These are phyloP conservation scores for Geotrichum phurueaensis DNA, from an alignment of 1,139 yeast genomes.

Conservation along the genomic window DNA sequence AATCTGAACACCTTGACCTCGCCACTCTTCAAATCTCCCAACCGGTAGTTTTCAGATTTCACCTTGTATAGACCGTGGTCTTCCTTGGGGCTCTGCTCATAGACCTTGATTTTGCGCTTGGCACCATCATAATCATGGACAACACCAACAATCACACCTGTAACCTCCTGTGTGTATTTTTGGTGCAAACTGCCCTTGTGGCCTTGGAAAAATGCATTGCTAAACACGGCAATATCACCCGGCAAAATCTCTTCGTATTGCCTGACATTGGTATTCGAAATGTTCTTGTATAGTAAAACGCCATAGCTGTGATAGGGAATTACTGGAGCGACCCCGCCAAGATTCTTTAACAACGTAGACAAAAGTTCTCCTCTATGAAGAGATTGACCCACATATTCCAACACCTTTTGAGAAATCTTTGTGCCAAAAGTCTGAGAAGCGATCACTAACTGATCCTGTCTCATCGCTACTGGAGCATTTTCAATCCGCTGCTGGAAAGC, in stretches of 20 bases:
- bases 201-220: conserved; percentile 66
- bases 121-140: conserved; percentile 1
- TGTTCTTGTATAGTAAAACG: conserved; percentile 57
- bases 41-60: conserved; percentile 26
- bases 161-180: conserved; percentile 1
- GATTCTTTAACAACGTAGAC: conserved; percentile 21
- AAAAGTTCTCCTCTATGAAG: conserved; percentile 30
- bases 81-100: conserved; percentile 29
- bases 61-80: not conserved
- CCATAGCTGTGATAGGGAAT: conserved; percentile 71
- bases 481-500: conserved; percentile 43
- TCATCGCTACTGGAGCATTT: conserved; percentile 38
- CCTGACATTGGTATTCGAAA: conserved; percentile 52
- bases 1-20: conserved; percentile 70
- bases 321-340: conserved; percentile 43
- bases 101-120: not conserved
- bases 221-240: conserved; percentile 77
- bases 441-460: conserved; percentile 47
- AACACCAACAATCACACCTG: not conserved
- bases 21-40: conserved; percentile 72
- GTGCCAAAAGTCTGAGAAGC: conserved; percentile 42
- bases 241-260: conserved; percentile 62
- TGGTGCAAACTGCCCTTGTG: conserved; percentile 46
- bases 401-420: conserved; percentile 26
- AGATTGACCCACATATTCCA: conserved; percentile 15